A percentile compares a stretch with the other conserved stretches of the same genome.
phyloP scores from a whole-genome alignment of 495 filamentous ascomycete genomes.

The Penicillium odoratum region DNA sequence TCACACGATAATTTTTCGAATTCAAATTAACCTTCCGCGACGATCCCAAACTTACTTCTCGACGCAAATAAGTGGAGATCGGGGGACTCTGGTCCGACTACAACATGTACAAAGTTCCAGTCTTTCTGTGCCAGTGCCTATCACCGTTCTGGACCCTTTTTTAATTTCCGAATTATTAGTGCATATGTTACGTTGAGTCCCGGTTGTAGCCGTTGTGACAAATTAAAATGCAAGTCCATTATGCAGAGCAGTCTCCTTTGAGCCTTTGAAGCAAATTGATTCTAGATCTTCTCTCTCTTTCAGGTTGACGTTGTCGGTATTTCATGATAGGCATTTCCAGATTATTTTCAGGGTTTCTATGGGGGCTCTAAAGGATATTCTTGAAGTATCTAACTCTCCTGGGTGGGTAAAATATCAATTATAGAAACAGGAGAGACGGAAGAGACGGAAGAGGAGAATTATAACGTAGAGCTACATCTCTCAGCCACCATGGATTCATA shows the following conservation, averaged over 20 bases:
- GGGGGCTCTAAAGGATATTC: too few species aligned
- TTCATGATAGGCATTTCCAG: too few species aligned
- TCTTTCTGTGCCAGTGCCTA: not conserved
- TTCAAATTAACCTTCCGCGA: not conserved
- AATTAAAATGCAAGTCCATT: not conserved
- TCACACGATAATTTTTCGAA: not conserved
- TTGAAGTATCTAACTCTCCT: too few species aligned
- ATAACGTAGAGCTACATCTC: too few species aligned
- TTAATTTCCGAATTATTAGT: not conserved
- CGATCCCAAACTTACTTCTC: not conserved
- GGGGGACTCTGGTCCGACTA: conserved; percentile 10
- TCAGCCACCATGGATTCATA: too few species aligned
- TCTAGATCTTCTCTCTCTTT: too few species aligned
- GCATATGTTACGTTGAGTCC: not conserved
- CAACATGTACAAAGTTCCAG: not conserved
- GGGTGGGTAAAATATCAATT: too few species aligned
- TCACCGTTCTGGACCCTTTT: not conserved
- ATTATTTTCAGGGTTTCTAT: too few species aligned
- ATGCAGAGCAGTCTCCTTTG: not conserved
- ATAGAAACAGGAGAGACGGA: too few species aligned
- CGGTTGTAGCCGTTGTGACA: not conserved
- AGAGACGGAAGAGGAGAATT: too few species aligned
- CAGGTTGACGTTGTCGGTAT: too few species aligned
- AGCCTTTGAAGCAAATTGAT: too few species aligned
- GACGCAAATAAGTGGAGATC: conserved; percentile 5